Base-by-base conservation (phyloP, 1,139 yeast genomes). In the Zygosaccharomyces sapae region DNA sequence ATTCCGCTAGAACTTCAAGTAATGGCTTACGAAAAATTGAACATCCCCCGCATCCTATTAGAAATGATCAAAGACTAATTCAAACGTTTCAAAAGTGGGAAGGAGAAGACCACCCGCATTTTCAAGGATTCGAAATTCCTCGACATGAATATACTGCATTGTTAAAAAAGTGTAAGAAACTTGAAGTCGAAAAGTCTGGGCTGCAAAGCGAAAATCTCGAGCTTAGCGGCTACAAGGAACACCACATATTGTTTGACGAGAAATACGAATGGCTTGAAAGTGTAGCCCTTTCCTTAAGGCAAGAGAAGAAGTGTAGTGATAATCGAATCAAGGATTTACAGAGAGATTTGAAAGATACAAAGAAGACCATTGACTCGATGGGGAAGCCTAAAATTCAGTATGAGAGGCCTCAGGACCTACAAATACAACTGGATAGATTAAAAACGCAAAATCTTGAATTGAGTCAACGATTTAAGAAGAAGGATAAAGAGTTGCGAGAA, bases 181-280 rank as follows among this genome's bases (percentile, higher is more conserved):
- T 38, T 3, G 41, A 38, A 9, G 8, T 27, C 6, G 18, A 18
- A 8, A 4, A 3, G 13, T 16, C 34, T 5, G 6, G 19, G 29
- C 31, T 29, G 1, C 24, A 27, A 29, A 7, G 2, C 8, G 41
- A 38, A 33, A 38, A 38, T 29, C 6, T n/a, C 18, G 41, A 38
- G 10, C 16, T 38, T 5, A 38, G 25, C 18, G 33, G 34, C 16
- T 38, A 29, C 10, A 38, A 27, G 10, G 16, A 29, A n/a, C 16
- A 13, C 6, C n/a, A 18, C 10, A 9, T 5, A 5, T 20, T 13
- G 5, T 38, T 38, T 29, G 41, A 38, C 10, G 41, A 38, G 18
- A 38, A 38, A 8, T 38, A 38, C 13, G 41, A 38, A 19, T 38
- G 41, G 41, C 24, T 38, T 2, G 41, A 38, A 16, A 38, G 41